Evolutionary conservation across 768 basidiomycete species (phyloP).

Genomic region (Lyophyllum shimeji): DNA sequence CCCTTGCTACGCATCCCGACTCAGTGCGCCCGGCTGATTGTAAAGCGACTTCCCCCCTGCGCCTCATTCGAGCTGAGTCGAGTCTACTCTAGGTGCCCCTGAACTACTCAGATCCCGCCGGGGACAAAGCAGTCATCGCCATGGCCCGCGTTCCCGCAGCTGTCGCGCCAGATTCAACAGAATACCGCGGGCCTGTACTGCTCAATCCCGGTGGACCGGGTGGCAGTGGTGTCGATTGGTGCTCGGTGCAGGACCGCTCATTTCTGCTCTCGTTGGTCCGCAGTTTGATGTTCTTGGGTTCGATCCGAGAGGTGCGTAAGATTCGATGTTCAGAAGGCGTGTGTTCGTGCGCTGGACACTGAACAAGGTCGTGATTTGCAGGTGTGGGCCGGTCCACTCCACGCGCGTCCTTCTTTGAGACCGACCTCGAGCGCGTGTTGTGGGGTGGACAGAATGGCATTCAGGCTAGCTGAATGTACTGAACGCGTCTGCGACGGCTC

Average conservation of each 20-base stretch:
- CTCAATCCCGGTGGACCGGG: slow-evolving; percentile 53
- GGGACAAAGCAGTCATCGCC: slow-evolving; percentile 39
- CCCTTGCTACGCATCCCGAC: slow-evolving; percentile 20
- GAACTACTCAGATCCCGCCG: slow-evolving; percentile 40
- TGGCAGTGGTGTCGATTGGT: slow-evolving; percentile 38
- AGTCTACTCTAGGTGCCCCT: slow-evolving; percentile 52
- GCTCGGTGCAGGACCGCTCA: slow-evolving; percentile 15
- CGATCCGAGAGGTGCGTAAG: slow-evolving; percentile 41
- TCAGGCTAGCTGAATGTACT: slow-evolving; percentile 6
- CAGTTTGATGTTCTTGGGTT: slow-evolving; percentile 47
- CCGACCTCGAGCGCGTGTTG: slow-evolving; percentile 30
- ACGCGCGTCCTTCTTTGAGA: slow-evolving; percentile 33
- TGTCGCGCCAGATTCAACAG: slow-evolving; percentile 20
- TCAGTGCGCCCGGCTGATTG: slow-evolving; percentile 33
- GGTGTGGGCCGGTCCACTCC: slow-evolving; percentile 36
- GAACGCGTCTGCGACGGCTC: slow-evolving; percentile 25
- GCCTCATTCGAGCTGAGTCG: too few relatives aligned
- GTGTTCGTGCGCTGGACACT: too few relatives aligned
- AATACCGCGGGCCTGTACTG: slow-evolving; percentile 44
- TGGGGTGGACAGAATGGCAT: slow-evolving; percentile 16
- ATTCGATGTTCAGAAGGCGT: too few relatives aligned
- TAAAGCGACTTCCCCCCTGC: slow-evolving; percentile 1
- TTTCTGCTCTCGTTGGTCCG: slow-evolving; percentile 36
- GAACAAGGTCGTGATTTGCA: slow-evolving; percentile 5
- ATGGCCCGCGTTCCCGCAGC: slow-evolving; percentile 39